These are phyloP conservation scores for Entonaema liquescens DNA, from an alignment of 495 filamentous ascomycete genomes.

Conservation along the genomic window DNA sequence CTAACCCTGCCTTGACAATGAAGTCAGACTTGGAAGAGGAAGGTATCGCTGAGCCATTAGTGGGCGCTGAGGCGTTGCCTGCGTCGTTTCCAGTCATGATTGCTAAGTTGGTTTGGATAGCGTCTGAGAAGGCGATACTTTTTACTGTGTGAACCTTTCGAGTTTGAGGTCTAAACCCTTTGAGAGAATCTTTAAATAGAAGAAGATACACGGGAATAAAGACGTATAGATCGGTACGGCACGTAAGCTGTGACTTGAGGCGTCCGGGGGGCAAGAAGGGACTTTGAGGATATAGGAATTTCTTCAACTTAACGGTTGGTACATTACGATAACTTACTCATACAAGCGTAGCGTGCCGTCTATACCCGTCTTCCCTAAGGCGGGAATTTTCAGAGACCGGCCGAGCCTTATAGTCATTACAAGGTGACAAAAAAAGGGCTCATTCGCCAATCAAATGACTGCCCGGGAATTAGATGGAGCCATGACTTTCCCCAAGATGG, in stretches of 20 bases:
- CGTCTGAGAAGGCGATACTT: neutral
- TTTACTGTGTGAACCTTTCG: neutral
- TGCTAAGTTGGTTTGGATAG: slow-evolving; percentile 1
- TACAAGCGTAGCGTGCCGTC: slow-evolving; percentile 12
- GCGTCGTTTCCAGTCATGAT: slow-evolving; percentile 43
- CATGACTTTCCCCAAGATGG: slow-evolving; percentile 24
- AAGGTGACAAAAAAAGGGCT: slow-evolving; percentile 18
- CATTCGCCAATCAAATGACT: slow-evolving; percentile 29
- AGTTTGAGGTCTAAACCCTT: neutral
- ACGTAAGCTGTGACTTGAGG: neutral
- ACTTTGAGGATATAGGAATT: slow-evolving; percentile 12
- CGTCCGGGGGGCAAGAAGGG: slow-evolving; percentile 5
- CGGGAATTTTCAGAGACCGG: slow-evolving; percentile 21
- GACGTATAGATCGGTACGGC: neutral
- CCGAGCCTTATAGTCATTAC: slow-evolving; percentile 13
- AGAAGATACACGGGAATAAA: neutral
- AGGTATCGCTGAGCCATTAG: slow-evolving; percentile 32
- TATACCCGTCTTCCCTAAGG: slow-evolving; percentile 10
- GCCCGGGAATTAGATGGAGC: slow-evolving; percentile 16
- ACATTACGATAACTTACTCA: slow-evolving; percentile 13
- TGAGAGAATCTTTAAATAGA: neutral
- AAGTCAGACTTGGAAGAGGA: slow-evolving; percentile 54
- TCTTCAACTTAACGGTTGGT: neutral
- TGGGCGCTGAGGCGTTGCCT: slow-evolving; percentile 19
- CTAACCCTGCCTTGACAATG: slow-evolving; percentile 89